Evolutionary conservation across 2,329 filamentous ascomycete genomes (phyloP).

Genomic region (Zymoseptoria brevis): DNA sequence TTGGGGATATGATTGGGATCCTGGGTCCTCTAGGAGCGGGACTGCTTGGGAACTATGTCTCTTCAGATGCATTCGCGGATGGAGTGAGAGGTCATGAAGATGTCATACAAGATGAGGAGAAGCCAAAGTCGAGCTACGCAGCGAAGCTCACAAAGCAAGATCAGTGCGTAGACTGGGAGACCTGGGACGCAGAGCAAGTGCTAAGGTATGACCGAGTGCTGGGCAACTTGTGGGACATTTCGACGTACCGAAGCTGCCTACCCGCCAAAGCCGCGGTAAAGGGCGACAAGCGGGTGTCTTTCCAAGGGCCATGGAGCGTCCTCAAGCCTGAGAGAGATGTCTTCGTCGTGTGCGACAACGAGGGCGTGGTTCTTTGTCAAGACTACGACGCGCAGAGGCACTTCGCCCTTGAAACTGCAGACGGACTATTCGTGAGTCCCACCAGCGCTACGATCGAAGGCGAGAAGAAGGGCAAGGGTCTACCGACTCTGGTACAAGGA

Average conservation of each 20-base stretch:
- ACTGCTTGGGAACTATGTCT: constrained; percentile 62
- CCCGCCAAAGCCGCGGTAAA: neutral
- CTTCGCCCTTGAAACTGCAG: constrained; percentile 14
- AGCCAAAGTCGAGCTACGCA: constrained; percentile 44
- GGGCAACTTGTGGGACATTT: constrained; percentile 57
- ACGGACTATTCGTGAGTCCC: constrained; percentile 15
- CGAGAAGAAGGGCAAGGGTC: constrained; percentile 11
- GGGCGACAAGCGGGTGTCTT: constrained; percentile 16
- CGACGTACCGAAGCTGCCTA: constrained; percentile 17
- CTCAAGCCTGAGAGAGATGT: neutral
- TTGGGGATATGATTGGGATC: constrained; percentile 43
- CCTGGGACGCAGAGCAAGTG: constrained; percentile 49
- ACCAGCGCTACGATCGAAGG: constrained; percentile 18
- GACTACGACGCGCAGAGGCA: constrained; percentile 3
- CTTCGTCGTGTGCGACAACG: neutral
- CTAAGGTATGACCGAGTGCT: constrained; percentile 51
- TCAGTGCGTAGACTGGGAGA: constrained; percentile 52
- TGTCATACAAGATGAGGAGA: constrained; percentile 27
- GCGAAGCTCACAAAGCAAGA: constrained; percentile 64
- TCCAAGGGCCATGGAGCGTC: constrained; percentile 19
- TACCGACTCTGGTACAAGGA: neutral
- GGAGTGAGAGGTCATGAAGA: no score
- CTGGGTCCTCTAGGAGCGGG: constrained; percentile 59
- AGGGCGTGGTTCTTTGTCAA: neutral
- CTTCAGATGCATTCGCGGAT: constrained; percentile 52